A percentile compares a stretch with the other conserved stretches of the same genome.
These are phyloP conservation scores for Petunia hybrid DNA, from an alignment of 305 asterid genomes.

Conservation along the genomic window DNA sequence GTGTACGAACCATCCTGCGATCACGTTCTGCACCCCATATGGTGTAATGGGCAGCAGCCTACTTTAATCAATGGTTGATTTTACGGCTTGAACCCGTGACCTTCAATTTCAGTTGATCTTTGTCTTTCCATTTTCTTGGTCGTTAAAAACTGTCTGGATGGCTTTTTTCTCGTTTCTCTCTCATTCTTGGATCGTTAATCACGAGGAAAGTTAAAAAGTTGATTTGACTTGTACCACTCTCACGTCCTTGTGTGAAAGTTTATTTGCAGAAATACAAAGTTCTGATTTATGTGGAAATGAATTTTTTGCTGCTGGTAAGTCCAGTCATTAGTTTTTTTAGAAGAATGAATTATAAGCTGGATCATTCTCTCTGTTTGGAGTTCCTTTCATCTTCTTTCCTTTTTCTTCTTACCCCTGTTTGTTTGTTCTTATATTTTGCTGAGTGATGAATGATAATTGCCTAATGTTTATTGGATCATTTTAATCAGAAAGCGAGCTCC, in stretches of 20 bases:
- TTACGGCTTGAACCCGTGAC: no score
- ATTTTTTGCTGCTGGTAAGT: constrained; percentile 4
- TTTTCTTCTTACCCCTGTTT: background rate
- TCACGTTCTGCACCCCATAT: no score
- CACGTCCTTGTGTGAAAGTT: constrained; percentile 1
- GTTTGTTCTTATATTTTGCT: background rate
- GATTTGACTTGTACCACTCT: background rate
- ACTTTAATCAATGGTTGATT: no score
- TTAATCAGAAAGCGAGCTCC: background rate
- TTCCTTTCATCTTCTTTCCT: background rate
- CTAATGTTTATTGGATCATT: constrained; percentile 11
- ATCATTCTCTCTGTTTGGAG: background rate
- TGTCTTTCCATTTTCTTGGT: background rate
- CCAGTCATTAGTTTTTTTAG: background rate
- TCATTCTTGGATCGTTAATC: constrained; percentile 17
- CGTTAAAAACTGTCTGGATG: background rate
- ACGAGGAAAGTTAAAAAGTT: constrained; percentile 17
- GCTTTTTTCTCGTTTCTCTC: background rate
- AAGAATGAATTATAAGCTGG: background rate
- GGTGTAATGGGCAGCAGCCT: no score
- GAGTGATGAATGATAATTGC: constrained; percentile 8
- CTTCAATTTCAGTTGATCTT: no score
- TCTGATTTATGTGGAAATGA: constrained; percentile 7
- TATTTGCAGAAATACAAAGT: background rate
- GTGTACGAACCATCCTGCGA: no score